Conservation (phyloP, 176 grass and related monocot genomes). For the Aegilops sharonensis region DNA sequence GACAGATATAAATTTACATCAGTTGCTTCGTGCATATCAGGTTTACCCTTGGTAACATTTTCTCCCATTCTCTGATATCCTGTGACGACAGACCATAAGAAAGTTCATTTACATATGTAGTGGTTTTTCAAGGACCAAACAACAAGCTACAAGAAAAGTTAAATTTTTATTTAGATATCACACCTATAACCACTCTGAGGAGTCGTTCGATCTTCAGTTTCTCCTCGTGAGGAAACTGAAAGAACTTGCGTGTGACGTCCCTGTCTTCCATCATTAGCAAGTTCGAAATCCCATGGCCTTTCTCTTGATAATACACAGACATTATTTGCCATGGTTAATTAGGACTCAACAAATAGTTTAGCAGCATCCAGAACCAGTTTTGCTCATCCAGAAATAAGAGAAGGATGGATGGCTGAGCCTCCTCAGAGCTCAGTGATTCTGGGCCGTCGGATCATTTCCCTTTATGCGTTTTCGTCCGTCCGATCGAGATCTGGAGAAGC, state of each 20-base stretch:
- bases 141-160: background rate
- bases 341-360: background rate
- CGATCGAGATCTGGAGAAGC: too few relatives aligned
- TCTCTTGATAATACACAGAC: constrained; percentile 37
- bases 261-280: constrained; percentile 68
- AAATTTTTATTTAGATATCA: too few relatives aligned
- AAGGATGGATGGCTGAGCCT: too few relatives aligned
- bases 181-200: constrained; percentile 67
- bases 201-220: constrained; percentile 89
- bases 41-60: constrained; percentile 87
- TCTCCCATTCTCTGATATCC: constrained; percentile 79
- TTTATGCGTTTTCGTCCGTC: too few relatives aligned
- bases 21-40: constrained; percentile 94
- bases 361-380: background rate
- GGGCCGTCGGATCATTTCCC: too few relatives aligned
- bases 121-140: background rate
- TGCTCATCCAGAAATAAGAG: too few relatives aligned
- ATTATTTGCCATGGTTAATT: background rate
- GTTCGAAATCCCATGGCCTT: constrained; percentile 69
- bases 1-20: constrained; percentile 62
- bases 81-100: constrained; percentile 11
- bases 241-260: constrained; percentile 63
- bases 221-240: constrained; percentile 72
- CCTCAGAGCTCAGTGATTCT: too few relatives aligned
- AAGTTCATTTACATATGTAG: background rate